phyloP scores from a whole-genome alignment of 257 asterid genomes.

The Solanum lignicaule region DNA sequence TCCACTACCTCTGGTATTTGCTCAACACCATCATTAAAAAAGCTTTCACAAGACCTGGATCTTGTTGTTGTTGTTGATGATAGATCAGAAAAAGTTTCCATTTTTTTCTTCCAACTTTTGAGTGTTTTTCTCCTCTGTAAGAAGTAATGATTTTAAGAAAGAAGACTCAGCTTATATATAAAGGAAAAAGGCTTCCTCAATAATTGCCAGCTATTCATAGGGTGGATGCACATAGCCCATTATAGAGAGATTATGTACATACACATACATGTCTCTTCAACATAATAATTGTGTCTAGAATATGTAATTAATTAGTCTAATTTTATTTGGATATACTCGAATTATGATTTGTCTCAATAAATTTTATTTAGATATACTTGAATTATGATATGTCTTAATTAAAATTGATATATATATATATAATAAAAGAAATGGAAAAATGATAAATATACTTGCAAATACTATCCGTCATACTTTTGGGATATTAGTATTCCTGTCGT shows the following conservation, averaged over 20 bases:
- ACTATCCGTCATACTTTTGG: too few species aligned
- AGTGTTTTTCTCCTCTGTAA: not conserved
- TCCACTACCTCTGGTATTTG: not conserved
- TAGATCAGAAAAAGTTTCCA: not conserved
- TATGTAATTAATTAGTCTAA: not conserved
- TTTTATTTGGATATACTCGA: not conserved
- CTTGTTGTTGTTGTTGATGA: slow-evolving; percentile 4
- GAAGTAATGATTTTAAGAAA: not conserved
- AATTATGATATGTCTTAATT: not conserved
- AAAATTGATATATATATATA: not conserved
- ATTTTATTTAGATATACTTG: not conserved
- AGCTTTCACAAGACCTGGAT: slow-evolving; percentile 5
- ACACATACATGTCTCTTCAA: not conserved
- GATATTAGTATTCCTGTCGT: too few species aligned
- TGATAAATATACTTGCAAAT: too few species aligned
- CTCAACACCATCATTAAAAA: not conserved
- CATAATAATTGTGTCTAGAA: not conserved
- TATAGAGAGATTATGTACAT: not conserved
- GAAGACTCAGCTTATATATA: slow-evolving; percentile 4
- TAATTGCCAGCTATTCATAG: slow-evolving; percentile 1
- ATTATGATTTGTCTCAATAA: not conserved
- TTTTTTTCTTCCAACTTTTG: not conserved
- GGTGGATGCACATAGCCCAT: not conserved
- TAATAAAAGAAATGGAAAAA: not conserved
- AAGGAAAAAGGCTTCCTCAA: not conserved